These are phyloP conservation scores for Colletotrichum cordylinicola DNA, from an alignment of 2,329 filamentous ascomycete genomes.

Conservation along the genomic window DNA sequence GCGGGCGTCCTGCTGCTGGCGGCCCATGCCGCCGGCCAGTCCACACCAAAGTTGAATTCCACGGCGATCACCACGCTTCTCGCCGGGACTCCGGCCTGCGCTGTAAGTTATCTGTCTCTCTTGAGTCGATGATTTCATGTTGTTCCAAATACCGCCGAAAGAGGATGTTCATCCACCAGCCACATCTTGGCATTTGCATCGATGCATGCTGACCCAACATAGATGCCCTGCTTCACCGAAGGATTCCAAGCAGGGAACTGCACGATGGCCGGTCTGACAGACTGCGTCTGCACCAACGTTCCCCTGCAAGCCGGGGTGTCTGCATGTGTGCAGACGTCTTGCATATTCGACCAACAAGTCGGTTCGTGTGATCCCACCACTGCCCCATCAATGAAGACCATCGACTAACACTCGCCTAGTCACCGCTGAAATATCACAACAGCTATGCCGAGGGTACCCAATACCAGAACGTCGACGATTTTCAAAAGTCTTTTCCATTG, in stretches of 20 bases:
- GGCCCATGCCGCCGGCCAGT: not conserved
- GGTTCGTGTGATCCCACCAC: not conserved
- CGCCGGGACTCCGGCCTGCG: not conserved
- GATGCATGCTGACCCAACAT: not conserved
- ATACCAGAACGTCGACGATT: not conserved
- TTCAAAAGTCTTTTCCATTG: not conserved
- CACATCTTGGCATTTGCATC: not conserved
- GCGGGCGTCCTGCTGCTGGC: not conserved
- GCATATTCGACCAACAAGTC: conserved; percentile 2
- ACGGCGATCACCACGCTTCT: not conserved
- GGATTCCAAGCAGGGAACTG: conserved; percentile 2
- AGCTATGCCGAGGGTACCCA: conserved; percentile 1
- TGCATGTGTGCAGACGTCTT: conserved; percentile 14
- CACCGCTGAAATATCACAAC: not conserved
- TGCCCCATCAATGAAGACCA: not conserved
- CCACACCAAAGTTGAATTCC: not conserved
- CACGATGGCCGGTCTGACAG: not conserved
- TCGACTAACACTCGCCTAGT: not conserved
- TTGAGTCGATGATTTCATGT: not conserved
- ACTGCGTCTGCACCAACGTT: conserved; percentile 13
- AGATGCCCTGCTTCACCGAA: conserved; percentile 15
- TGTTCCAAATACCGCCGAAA: not conserved
- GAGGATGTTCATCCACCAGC: not conserved
- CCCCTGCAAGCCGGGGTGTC: conserved; percentile 8
- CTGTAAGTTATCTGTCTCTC: not conserved